Conservation (phyloP, 495 filamentous ascomycete genomes). For the Penicillium turbatum region DNA sequence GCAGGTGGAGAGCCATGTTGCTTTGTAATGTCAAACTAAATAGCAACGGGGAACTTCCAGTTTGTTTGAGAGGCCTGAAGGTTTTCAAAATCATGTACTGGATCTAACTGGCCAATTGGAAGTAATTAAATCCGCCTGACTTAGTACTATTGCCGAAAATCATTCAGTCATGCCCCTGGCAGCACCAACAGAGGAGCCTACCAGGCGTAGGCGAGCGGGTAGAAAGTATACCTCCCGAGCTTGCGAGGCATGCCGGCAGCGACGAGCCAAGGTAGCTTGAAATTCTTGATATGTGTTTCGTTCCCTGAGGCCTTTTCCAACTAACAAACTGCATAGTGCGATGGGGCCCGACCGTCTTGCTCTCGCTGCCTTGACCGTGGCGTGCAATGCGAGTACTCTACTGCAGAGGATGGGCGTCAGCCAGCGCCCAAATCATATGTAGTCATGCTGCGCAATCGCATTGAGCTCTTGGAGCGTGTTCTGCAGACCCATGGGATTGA, state of each 20-base stretch:
- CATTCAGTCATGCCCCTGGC: conserved; percentile 5
- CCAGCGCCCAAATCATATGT: conserved; percentile 31
- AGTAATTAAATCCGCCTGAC: no score
- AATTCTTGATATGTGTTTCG: background rate
- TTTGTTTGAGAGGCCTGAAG: no score
- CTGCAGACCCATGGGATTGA: conserved; percentile 22
- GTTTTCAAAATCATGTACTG: no score
- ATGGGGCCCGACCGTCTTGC: conserved; percentile 26
- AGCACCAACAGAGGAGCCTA: conserved; percentile 11
- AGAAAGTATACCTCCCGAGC: conserved; percentile 30
- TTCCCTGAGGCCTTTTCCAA: background rate
- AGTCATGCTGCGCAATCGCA: conserved; percentile 25
- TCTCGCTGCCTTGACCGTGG: conserved; percentile 26
- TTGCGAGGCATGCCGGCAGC: conserved; percentile 29
- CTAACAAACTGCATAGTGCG: conserved; percentile 17
- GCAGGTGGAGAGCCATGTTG: no score
- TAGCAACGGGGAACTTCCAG: no score
- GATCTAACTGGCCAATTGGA: no score
- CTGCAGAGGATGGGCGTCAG: conserved; percentile 25
- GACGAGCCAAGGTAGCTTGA: conserved; percentile 25
- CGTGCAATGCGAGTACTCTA: conserved; percentile 24
- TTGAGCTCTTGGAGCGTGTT: conserved; percentile 24
- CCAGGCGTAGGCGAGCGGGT: conserved; percentile 17
- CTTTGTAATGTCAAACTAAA: background rate
- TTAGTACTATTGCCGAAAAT: background rate